Evolutionary conservation across 176 grass and related monocot species (phyloP).

Genomic region (Zizania latifolia): DNA sequence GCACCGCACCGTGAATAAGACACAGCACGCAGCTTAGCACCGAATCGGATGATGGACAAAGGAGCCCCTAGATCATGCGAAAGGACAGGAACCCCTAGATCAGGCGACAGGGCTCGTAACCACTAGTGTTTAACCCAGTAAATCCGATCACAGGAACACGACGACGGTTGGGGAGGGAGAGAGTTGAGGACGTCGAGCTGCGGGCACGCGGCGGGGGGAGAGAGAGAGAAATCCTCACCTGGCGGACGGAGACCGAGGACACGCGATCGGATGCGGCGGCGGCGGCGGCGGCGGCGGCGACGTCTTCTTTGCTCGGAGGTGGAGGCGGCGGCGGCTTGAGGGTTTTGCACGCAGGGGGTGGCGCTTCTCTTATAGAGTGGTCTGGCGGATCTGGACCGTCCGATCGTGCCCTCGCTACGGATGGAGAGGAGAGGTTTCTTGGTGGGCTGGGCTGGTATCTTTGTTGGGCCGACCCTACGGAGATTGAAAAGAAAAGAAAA

Average conservation of each 20-base stretch:
- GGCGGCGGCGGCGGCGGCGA: neutral
- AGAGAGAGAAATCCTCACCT: neutral
- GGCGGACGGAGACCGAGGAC: neutral
- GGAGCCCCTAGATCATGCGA: too few species aligned
- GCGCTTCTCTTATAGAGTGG: neutral
- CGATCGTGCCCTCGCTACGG: neutral
- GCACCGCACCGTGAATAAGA: too few species aligned
- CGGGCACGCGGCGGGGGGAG: too few species aligned
- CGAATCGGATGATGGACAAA: too few species aligned
- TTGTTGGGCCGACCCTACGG: neutral
- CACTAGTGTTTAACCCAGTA: too few species aligned
- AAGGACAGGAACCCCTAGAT: too few species aligned
- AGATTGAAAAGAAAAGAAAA: neutral
- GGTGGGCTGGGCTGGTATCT: neutral
- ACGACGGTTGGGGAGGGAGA: too few species aligned
- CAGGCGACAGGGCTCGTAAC: too few species aligned
- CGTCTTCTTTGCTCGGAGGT: neutral
- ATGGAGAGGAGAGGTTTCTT: neutral
- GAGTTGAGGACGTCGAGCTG: too few species aligned
- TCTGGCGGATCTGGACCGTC: neutral
- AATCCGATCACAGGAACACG: too few species aligned
- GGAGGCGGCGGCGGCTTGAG: conserved; percentile 4
- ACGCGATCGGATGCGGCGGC: neutral
- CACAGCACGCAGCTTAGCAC: too few species aligned
- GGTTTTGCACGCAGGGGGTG: neutral